Conservation (phyloP, 495 filamentous ascomycete genomes). For the Xylaria acuta region DNA sequence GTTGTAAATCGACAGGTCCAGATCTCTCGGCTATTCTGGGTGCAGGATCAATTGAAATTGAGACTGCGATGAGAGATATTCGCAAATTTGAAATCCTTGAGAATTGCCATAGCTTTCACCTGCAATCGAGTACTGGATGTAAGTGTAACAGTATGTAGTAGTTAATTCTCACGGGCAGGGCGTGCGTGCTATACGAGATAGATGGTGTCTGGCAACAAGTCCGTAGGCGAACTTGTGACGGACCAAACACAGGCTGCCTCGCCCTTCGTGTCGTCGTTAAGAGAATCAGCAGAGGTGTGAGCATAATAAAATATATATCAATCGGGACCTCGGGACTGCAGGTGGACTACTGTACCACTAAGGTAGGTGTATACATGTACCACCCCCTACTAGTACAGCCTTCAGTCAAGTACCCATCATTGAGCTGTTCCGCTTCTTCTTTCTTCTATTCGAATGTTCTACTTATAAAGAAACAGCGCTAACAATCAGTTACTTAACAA, state of each 20-base stretch:
- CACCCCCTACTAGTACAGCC: not conserved
- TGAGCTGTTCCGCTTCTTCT: not conserved
- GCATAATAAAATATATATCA: constrained; percentile 5
- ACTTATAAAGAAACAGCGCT: not conserved
- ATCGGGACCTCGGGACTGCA: constrained; percentile 11
- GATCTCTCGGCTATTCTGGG: constrained; percentile 22
- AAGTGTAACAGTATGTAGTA: not conserved
- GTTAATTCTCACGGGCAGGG: not conserved
- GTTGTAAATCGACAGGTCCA: constrained; percentile 13
- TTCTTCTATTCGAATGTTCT: not conserved
- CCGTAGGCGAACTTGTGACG: not conserved
- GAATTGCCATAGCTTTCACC: not conserved
- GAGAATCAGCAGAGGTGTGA: constrained; percentile 10
- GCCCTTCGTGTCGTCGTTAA: not conserved
- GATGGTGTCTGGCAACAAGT: not conserved
- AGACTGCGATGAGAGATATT: not conserved
- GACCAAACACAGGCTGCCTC: not conserved
- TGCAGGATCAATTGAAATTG: constrained; percentile 20
- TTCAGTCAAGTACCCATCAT: not conserved
- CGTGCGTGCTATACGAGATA: not conserved
- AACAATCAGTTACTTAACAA: not conserved
- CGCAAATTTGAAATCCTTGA: not conserved
- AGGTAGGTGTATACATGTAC: not conserved
- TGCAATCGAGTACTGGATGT: not conserved
- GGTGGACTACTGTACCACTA: not conserved